Percentiles rank a stretch among this genome's conserved stretches.
These are phyloP conservation scores for Xylariaceae sp. DNA, from an alignment of 2,329 filamentous ascomycete species.

Conservation along the genomic window DNA sequence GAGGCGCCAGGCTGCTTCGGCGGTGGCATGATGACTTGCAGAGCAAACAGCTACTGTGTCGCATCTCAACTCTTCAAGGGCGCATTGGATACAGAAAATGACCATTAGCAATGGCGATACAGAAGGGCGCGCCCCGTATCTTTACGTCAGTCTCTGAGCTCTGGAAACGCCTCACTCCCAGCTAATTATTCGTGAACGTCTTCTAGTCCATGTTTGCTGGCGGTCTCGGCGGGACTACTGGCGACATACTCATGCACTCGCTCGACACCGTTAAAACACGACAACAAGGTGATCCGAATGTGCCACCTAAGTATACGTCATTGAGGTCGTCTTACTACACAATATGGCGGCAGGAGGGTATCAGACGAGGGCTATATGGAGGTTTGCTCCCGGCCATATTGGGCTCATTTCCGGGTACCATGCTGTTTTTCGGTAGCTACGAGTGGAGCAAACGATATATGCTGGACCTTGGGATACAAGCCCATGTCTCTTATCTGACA, in stretches of 20 bases:
- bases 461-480: slow-evolving; percentile 77
- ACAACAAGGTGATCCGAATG: slow-evolving; percentile 91
- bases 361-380: slow-evolving; percentile 81
- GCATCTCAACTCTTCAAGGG: slow-evolving; percentile 21
- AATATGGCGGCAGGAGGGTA: slow-evolving; percentile 87
- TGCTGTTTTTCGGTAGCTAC: slow-evolving; percentile 94
- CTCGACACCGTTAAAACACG: slow-evolving; percentile 97
- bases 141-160: slow-evolving; percentile 50
- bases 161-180: not conserved
- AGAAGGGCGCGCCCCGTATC: slow-evolving; percentile 57
- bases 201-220: slow-evolving; percentile 88
- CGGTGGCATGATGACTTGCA: slow-evolving; percentile 29
- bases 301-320: slow-evolving; percentile 88
- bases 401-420: slow-evolving; percentile 88
- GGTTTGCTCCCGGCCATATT: slow-evolving; percentile 89
- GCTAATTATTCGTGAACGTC: slow-evolving; percentile 14
- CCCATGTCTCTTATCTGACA: slow-evolving; percentile 78
- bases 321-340: slow-evolving; percentile 88
- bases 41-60: slow-evolving; percentile 22
- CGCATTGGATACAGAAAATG: slow-evolving; percentile 34
- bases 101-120: slow-evolving; percentile 43
- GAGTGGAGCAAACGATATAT: slow-evolving; percentile 90
- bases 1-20: slow-evolving; percentile 17
- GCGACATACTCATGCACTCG: slow-evolving; percentile 98
- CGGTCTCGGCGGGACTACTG: slow-evolving; percentile 84